A percentile compares a stretch with the other conserved stretches of the same genome.
Conservation (phyloP, 139 green algal genomes). For the Marvania coccoides region DNA sequence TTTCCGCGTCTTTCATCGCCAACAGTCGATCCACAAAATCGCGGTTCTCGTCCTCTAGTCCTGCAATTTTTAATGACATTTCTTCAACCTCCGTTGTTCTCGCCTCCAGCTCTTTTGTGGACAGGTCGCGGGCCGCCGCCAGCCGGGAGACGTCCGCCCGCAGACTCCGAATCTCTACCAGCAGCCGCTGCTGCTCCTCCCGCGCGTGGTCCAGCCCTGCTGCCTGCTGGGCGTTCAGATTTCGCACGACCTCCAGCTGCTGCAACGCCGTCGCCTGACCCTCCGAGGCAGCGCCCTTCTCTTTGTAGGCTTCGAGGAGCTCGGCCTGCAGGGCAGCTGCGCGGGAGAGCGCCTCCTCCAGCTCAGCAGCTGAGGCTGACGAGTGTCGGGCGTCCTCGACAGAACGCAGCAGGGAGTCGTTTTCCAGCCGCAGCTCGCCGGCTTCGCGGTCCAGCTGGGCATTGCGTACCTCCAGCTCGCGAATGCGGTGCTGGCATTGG, state of each 20-base stretch:
- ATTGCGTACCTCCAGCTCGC: constrained; percentile 56
- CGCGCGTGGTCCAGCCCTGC: constrained; percentile 12
- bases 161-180: not conserved
- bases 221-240: not conserved
- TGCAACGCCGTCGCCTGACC: constrained; percentile 29
- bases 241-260: constrained; percentile 27
- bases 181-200: not conserved
- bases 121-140: constrained; percentile 14
- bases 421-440: constrained; percentile 61
- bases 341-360: not conserved
- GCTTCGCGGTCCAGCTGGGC: constrained; percentile 67
- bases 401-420: constrained; percentile 24
- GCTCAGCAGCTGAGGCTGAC: not conserved
- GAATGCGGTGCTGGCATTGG: constrained; percentile 15
- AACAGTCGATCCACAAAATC: constrained; percentile 41
- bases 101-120: not conserved
- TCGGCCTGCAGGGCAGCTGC: constrained; percentile 29
- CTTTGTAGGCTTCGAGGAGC: constrained; percentile 35
- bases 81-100: constrained; percentile 10
- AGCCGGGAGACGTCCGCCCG: not conserved
- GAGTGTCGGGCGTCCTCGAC: constrained; percentile 6
- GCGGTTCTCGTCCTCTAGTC: constrained; percentile 30
- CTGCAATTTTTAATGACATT: constrained; percentile 18
- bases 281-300: constrained; percentile 35
- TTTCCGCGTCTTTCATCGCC: constrained; percentile 49